Base-by-base conservation (phyloP, 140 eudicot genomes). In the Cichorium intybus region DNA sequence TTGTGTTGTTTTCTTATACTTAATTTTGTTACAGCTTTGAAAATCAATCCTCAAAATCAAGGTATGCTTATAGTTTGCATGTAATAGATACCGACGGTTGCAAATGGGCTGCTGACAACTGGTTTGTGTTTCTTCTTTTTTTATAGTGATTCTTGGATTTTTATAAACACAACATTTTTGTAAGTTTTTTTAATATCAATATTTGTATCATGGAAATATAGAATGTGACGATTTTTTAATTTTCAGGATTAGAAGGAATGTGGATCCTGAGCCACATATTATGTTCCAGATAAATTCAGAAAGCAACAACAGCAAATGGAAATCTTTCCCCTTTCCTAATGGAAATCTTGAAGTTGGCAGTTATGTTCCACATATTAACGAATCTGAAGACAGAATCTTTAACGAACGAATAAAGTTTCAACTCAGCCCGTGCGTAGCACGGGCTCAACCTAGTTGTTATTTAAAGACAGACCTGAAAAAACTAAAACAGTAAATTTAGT, bases 1-100 rank as follows among this genome's bases (percentile, higher is more conserved):
- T 26, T 26, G 5, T 27, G 31, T 27, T n/a, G n/a, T n/a, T n/a
- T n/a, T n/a, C n/a, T n/a, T n/a, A n/a, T n/a, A n/a, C n/a, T n/a
- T n/a, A n/a, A n/a, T n/a, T 22, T 29, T 21, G 48, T 10, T 23
- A 21, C 89, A 93, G 99, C 61, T 93, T 88, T 60, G 99, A 93
- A 77, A 93, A 93, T 60, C 90, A 81, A 76, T 93, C 99, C 20
- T 59, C 87, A 34, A 83, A 76, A 71, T 92, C 98, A 41, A 77
- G 98, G 62, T 96, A 92, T 63, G 98, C 98, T 16, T 92, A 92
- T 82, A 92, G 98, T 81, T 78, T 85, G 73, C 98, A 92, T 69
- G 92, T 92, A 67, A 92, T 92, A 29, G 98, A 92, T 61, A 87
- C 98, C 5, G 81, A 79, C 24, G 95, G 95, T 23, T 92, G 98